Evolutionary conservation across 2,329 filamentous ascomycete species (phyloP).

Genomic region (Dothiorella sarmentorum): DNA sequence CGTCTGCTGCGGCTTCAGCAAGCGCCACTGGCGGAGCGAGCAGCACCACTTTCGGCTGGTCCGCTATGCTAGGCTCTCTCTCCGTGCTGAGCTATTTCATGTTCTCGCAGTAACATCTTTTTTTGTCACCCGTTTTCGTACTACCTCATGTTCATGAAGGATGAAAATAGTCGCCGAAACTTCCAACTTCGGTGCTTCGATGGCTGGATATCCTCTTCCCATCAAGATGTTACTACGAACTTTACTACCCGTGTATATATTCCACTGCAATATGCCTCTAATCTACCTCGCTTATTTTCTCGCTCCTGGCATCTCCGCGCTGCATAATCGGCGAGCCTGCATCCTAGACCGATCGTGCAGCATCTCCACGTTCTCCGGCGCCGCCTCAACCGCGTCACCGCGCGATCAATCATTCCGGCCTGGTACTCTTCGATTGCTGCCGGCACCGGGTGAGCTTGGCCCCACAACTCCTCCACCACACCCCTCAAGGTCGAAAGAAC

Average conservation of each 20-base stretch:
- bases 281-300: background rate
- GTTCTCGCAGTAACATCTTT: background rate
- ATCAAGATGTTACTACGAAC: too few species aligned
- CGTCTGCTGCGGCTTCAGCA: background rate
- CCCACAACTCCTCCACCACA: too few species aligned
- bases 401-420: conserved; percentile 41
- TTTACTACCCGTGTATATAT: too few species aligned
- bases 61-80: background rate
- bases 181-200: too few species aligned
- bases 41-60: background rate
- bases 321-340: conserved; percentile 33
- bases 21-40: background rate
- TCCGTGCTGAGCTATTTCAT: background rate
- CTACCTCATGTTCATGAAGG: too few species aligned
- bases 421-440: conserved; percentile 27
- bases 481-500: too few species aligned
- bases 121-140: background rate
- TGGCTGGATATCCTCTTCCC: too few species aligned
- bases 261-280: background rate
- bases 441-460: conserved; percentile 28
- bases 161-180: too few species aligned
- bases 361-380: conserved; percentile 32
- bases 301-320: conserved; percentile 23
- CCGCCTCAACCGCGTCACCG: conserved; percentile 32
- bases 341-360: conserved; percentile 39